These are phyloP conservation scores for Neonectria punicea DNA, from an alignment of 2,329 filamentous ascomycete genomes.

Conservation along the genomic window DNA sequence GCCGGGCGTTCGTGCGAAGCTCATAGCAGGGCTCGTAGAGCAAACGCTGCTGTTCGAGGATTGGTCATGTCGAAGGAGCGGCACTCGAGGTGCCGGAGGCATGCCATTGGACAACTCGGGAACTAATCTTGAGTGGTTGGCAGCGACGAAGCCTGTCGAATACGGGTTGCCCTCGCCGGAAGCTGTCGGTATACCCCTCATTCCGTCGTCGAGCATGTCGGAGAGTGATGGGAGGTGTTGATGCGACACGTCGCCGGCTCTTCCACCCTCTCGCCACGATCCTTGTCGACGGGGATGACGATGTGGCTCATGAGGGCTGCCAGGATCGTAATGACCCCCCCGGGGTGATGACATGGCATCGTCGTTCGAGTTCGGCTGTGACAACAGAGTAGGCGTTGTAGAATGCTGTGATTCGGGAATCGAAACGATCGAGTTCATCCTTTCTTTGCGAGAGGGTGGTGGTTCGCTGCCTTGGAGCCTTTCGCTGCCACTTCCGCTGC, in stretches of 20 bases:
- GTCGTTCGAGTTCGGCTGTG: slow-evolving; percentile 53
- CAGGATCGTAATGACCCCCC: slow-evolving; percentile 49
- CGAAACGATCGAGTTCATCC: slow-evolving; percentile 60
- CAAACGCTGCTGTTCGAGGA: slow-evolving; percentile 57
- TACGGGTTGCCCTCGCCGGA: slow-evolving; percentile 39
- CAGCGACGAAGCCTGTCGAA: slow-evolving; percentile 43
- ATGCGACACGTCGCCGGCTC: slow-evolving; percentile 39
- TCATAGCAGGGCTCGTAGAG: slow-evolving; percentile 52
- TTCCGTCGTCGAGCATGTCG: slow-evolving; percentile 57
- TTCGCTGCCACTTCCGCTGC: slow-evolving; percentile 60
- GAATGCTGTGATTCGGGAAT: slow-evolving; percentile 58
- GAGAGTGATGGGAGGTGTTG: slow-evolving; percentile 58
- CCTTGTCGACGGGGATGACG: slow-evolving; percentile 42
- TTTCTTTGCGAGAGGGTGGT: slow-evolving; percentile 57
- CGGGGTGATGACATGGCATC: slow-evolving; percentile 58
- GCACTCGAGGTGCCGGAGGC: slow-evolving; percentile 44
- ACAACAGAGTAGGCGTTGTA: slow-evolving; percentile 48
- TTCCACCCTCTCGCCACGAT: slow-evolving; percentile 41
- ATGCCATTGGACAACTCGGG: slow-evolving; percentile 39
- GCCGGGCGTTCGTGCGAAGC: slow-evolving; percentile 54
- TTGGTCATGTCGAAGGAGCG: slow-evolving; percentile 57
- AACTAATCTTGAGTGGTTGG: slow-evolving; percentile 45
- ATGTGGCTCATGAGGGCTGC: slow-evolving; percentile 42
- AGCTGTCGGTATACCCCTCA: slow-evolving; percentile 29
- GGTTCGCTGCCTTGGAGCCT: slow-evolving; percentile 60